Conservation (phyloP, 148 eudicot genomes). For the Heliamphora exappendiculata region DNA sequence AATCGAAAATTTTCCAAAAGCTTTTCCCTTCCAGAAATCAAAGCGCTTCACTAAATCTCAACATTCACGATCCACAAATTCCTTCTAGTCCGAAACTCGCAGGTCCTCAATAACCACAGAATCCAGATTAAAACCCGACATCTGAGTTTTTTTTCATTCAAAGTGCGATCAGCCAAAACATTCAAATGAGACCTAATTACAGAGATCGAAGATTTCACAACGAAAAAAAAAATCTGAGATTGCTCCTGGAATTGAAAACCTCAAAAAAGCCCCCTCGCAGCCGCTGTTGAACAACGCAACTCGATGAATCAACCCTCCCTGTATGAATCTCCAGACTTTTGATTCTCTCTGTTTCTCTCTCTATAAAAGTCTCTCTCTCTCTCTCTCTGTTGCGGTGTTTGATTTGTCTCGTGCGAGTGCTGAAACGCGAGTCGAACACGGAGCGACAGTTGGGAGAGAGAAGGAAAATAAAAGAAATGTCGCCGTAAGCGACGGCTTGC, state of each 20-base stretch:
- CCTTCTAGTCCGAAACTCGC: not conserved
- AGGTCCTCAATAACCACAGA: not conserved
- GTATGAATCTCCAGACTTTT: too few species aligned
- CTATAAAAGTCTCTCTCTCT: too few species aligned
- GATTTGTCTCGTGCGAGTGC: constrained; percentile 37
- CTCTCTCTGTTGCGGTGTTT: not conserved
- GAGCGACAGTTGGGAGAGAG: constrained; percentile 53
- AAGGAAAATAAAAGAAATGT: not conserved
- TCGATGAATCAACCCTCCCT: not conserved
- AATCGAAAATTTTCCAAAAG: not conserved
- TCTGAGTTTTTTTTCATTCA: too few species aligned
- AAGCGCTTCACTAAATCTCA: not conserved
- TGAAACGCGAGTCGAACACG: constrained; percentile 82
- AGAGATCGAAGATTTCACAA: not conserved
- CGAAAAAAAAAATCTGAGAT: not conserved
- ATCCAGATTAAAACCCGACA: not conserved
- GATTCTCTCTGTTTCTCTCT: constrained; percentile 4
- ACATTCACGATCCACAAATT: not conserved
- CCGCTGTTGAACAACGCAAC: not conserved
- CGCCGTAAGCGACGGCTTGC: constrained; percentile 1
- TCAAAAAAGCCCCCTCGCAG: not conserved
- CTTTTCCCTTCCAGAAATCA: too few species aligned
- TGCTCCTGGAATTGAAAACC: not conserved
- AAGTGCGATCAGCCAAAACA: not conserved
- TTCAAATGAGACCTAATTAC: too few species aligned